Base-by-base conservation (phyloP, 768 basidiomycete species). In the Cantharellus cinnabarinus region DNA sequence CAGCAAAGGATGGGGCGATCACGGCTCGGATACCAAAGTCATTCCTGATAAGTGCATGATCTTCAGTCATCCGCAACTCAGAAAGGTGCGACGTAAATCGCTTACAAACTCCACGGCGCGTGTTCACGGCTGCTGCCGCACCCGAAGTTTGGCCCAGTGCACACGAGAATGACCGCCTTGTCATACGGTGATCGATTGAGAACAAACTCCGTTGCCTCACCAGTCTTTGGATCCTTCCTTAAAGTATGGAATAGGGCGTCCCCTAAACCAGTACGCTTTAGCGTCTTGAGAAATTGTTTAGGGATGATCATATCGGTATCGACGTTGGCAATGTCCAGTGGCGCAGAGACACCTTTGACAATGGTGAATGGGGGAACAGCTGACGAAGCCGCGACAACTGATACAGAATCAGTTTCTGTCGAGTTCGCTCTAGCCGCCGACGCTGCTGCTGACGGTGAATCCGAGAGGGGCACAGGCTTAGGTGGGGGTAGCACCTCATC, bases 271-370 rank as follows among this genome's bases (percentile, higher is more conserved):
- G 89, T 90, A 58, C 89, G 78, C 70, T 90, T 88, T 65, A 94
- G 71, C 0, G 89, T 93, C 71, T 91, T 93, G 69, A 93, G 71
- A 74, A 91, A 93, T 66, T 90, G 89, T 66, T 91, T 90, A 2
- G 89, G 89, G 67, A 93, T 90, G 68, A 94, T 89, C 79, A 84
- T 85, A 66, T 94, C 89, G 52, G 89, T 94, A 70, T 94, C 89
- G 62, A 91, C 81, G 64, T 89, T 89, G 62, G 83, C 79, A 51
- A 84, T 83, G 68, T 83, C 76, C 70, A 89, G 65, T n/a, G 86
- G 85, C 5, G 84, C 85, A 50, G 83, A 77, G 58, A 87, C 77
- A 48, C 87, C 87, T 67, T 80, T 81, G 57, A 89, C 70, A 56
- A 82, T 66, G 57, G 73, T 78, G 69, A 89, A 89, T 64, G 82